A percentile compares a stretch with the other conserved stretches of the same genome.
Evolutionary conservation across 768 basidiomycete species (phyloP).

Genomic region (Aureoboletus auriporus): DNA sequence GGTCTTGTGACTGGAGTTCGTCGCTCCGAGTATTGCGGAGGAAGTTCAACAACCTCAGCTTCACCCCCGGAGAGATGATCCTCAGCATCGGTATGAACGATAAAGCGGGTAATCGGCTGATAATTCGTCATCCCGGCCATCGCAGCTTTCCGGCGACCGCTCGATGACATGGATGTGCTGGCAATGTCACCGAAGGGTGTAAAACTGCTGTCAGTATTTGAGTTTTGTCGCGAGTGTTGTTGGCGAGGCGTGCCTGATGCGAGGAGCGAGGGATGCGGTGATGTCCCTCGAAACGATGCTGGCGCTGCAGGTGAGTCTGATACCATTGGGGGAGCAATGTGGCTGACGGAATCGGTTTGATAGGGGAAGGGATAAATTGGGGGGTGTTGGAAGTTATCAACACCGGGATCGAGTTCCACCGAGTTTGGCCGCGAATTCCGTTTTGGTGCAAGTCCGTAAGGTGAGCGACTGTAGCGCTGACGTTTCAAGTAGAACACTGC

Average conservation of each 20-base stretch:
- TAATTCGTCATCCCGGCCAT: constrained; percentile 45
- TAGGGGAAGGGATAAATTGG: constrained; percentile 33
- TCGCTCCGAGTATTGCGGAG: constrained; percentile 65
- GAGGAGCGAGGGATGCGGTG: constrained; percentile 6
- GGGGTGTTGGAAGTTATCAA: constrained; percentile 28
- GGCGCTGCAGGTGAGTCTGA: constrained; percentile 1
- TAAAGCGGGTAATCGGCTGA: constrained; percentile 47
- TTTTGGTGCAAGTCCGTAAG: constrained; percentile 28
- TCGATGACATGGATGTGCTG: constrained; percentile 31
- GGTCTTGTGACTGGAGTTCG: constrained; percentile 23
- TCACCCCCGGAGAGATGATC: constrained; percentile 45
- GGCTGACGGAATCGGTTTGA: constrained; percentile 19
- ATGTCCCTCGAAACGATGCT: constrained; percentile 4
- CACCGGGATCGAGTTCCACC: constrained; percentile 34
- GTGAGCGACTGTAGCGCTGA: constrained; percentile 16
- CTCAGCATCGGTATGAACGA: constrained; percentile 68
- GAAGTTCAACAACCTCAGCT: constrained; percentile 65
- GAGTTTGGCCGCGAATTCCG: constrained; percentile 32
- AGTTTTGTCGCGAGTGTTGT: constrained; percentile 17
- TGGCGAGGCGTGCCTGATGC: constrained; percentile 5
- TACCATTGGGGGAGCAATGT: constrained; percentile 10
- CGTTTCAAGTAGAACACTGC: constrained; percentile 47
- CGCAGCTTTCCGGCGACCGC: constrained; percentile 49
- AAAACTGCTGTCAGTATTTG: constrained; percentile 16
- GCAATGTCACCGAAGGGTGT: constrained; percentile 16